Evolutionary conservation across 2,329 filamentous ascomycete species (phyloP).

Genomic region (Colletotrichum tamarilloi): DNA sequence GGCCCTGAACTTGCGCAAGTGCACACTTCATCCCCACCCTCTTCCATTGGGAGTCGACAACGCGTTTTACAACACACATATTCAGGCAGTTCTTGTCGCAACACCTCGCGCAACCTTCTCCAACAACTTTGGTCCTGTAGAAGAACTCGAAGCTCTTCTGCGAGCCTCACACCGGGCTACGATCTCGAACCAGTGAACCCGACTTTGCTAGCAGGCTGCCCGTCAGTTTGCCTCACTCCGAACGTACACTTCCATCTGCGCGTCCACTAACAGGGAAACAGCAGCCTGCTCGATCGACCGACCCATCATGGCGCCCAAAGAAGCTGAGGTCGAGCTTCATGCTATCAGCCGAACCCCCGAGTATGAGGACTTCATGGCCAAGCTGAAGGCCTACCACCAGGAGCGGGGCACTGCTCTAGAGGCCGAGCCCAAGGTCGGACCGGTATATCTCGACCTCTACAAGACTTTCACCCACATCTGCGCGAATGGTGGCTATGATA

Average conservation of each 20-base stretch:
- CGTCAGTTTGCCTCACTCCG: neutral
- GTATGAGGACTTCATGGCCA: constrained; percentile 82
- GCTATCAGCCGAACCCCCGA: constrained; percentile 72
- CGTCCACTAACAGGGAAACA: neutral
- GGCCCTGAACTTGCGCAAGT: constrained; percentile 26
- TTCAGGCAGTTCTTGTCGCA: neutral
- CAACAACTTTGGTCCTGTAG: neutral
- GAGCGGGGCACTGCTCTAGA: constrained; percentile 84
- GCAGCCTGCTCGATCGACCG: neutral
- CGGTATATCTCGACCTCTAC: constrained; percentile 79
- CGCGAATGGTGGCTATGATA: constrained; percentile 85
- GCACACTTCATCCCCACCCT: constrained; percentile 6
- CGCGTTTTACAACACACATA: neutral
- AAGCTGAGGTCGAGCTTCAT: constrained; percentile 50
- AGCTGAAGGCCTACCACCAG: constrained; percentile 78
- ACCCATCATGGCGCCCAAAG: constrained; percentile 29
- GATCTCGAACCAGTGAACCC: neutral
- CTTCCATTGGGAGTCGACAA: constrained; percentile 1
- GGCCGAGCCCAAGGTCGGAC: constrained; percentile 82
- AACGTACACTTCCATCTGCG: neutral
- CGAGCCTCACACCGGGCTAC: neutral
- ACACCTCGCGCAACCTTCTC: neutral
- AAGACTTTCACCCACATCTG: constrained; percentile 84
- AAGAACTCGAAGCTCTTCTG: neutral
- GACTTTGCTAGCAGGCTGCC: neutral